phyloP scores from a whole-genome alignment of 73 alveolate genomes.

The Paramecium caudatum region DNA sequence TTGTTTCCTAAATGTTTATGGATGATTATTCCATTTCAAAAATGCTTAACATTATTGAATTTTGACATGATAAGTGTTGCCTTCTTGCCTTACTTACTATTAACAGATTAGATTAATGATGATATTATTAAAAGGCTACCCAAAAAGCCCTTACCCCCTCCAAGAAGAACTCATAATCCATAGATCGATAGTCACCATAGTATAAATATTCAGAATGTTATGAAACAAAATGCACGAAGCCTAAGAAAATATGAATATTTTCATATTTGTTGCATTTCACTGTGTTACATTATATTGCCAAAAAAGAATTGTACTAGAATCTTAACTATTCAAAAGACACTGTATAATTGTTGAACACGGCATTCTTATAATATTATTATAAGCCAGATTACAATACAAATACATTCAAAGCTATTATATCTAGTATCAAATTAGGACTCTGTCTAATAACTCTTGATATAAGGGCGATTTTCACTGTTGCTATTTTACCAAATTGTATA shows the following conservation, averaged over 20 bases:
- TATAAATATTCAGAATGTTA: neutral
- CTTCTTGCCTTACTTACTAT: neutral
- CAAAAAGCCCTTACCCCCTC: slow-evolving; percentile 26
- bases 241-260: slow-evolving; percentile 35
- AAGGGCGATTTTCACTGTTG: slow-evolving; percentile 10
- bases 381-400: slow-evolving; percentile 41
- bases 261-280: slow-evolving; percentile 28
- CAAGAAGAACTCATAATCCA: slow-evolving; percentile 18
- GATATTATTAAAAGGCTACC: slow-evolving; percentile 11
- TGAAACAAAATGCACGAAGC: slow-evolving; percentile 20
- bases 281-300: slow-evolving; percentile 38
- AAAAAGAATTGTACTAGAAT: slow-evolving; percentile 43
- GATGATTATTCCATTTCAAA: slow-evolving; percentile 30
- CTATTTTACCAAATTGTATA: slow-evolving; percentile 7
- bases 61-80: slow-evolving; percentile 25
- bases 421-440: neutral
- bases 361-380: slow-evolving; percentile 36
- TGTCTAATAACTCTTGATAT: neutral
- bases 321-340: slow-evolving; percentile 57
- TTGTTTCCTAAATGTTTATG: slow-evolving; percentile 10
- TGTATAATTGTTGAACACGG: slow-evolving; percentile 9
- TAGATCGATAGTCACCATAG: slow-evolving; percentile 34
- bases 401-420: neutral
- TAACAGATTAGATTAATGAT: neutral
- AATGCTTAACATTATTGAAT: neutral